Evolutionary conservation across 1,284 basidiomycete species (phyloP).

Genomic region (Malassezia obtusa): DNA sequence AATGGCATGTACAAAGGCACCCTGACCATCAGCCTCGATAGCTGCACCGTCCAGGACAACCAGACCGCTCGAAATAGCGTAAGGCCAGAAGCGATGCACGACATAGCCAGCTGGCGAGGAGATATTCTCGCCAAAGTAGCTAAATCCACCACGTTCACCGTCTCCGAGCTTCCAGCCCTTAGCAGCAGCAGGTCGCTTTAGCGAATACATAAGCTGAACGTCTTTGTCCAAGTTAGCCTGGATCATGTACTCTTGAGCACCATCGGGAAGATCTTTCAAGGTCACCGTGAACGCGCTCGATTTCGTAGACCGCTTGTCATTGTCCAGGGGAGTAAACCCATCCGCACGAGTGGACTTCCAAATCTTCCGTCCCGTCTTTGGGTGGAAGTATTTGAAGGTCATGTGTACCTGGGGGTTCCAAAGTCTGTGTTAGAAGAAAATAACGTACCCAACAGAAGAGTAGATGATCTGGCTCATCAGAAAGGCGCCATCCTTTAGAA

Average conservation of each 20-base stretch:
- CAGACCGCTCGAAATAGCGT: conserved; percentile 58
- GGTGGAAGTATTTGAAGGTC: conserved; percentile 80
- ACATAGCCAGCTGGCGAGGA: conserved; percentile 35
- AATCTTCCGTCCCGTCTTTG: conserved; percentile 60
- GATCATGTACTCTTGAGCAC: conserved; percentile 66
- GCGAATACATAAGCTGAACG: conserved; percentile 68
- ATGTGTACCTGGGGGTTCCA: conserved; percentile 95
- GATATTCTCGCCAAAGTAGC: conserved; percentile 64
- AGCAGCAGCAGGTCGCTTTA: conserved; percentile 60
- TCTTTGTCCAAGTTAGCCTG: conserved; percentile 69
- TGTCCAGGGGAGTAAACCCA: conserved; percentile 60
- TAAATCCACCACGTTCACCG: conserved; percentile 76
- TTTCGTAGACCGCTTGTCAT: conserved; percentile 74
- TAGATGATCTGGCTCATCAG: conserved; percentile 90
- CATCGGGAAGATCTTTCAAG: conserved; percentile 57
- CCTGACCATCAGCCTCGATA: conserved; percentile 62
- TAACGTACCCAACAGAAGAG: conserved; percentile 76
- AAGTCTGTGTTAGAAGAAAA: conserved; percentile 52
- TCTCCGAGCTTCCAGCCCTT: conserved; percentile 87
- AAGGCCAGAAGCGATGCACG: conserved; percentile 43
- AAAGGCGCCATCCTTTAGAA: conserved; percentile 70
- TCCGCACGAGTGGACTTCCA: conserved; percentile 87
- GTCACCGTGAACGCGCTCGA: conserved; percentile 71
- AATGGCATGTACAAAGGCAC: conserved; percentile 90
- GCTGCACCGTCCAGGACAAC: conserved; percentile 64